A percentile compares a stretch with the other conserved stretches of the same genome.
Evolutionary conservation across 345 rosid genomes (phyloP).

Genomic region (Lepidium aucheri): DNA sequence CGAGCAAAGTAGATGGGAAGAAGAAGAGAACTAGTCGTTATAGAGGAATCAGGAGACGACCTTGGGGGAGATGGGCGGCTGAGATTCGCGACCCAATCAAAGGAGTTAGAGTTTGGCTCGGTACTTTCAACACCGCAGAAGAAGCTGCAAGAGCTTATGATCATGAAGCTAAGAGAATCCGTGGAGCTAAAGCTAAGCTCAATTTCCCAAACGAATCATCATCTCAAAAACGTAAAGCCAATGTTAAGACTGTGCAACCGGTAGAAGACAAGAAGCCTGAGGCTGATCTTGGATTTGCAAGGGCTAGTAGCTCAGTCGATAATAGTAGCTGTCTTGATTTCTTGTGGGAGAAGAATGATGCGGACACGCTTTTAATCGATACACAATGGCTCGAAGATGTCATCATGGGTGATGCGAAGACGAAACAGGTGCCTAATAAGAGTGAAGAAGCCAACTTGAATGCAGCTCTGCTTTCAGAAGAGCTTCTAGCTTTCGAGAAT

Average conservation of each 20-base stretch:
- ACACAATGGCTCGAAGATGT: constrained; percentile 22
- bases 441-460: neutral
- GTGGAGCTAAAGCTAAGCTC: constrained; percentile 89
- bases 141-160: constrained; percentile 92
- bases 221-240: neutral
- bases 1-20: constrained; percentile 8
- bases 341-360: constrained; percentile 13
- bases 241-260: neutral
- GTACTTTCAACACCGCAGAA: constrained; percentile 70
- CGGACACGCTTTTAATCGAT: constrained; percentile 1
- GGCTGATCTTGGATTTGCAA: neutral
- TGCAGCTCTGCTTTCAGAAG: constrained; percentile 16
- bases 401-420: neutral
- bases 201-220: constrained; percentile 39
- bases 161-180: constrained; percentile 74
- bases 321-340: constrained; percentile 6
- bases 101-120: constrained; percentile 91
- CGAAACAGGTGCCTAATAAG: neutral
- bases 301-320: neutral
- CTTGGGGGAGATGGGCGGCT: constrained; percentile 98
- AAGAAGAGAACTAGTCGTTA: constrained; percentile 31
- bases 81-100: constrained; percentile 80
- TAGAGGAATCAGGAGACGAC: constrained; percentile 81
- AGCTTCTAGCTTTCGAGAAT: constrained; percentile 26
- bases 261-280: neutral